Conservation (phyloP, 225 moss, liverwort and hornwort species). For the Physcomitrium patens region DNA sequence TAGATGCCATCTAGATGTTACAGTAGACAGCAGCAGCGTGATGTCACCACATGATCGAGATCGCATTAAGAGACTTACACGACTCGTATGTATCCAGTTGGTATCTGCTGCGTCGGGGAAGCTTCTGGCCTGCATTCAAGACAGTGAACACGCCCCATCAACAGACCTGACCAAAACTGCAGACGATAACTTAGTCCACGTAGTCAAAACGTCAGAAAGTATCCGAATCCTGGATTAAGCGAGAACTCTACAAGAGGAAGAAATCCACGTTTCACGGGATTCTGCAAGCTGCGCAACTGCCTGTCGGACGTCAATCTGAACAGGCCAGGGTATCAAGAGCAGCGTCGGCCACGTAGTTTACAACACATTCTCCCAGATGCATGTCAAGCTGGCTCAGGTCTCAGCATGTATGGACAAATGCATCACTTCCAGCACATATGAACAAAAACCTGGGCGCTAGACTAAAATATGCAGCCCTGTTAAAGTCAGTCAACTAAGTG, state of each 20-base stretch:
- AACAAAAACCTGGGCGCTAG: not conserved
- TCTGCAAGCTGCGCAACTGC: no score
- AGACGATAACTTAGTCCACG: not conserved
- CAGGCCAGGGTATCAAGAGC: no score
- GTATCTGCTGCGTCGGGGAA: constrained; percentile 53
- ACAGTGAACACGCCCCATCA: constrained; percentile 37
- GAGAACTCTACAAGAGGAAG: no score
- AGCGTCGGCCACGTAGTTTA: not conserved
- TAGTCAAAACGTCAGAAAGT: no score
- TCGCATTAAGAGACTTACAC: constrained; percentile 47
- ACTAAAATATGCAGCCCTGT: constrained; percentile 12
- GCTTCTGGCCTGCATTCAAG: constrained; percentile 56
- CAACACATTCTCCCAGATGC: not conserved
- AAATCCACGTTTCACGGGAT: no score
- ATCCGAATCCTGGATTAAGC: no score
- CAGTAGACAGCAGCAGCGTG: constrained; percentile 32
- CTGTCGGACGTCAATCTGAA: no score
- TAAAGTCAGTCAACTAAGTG: not conserved
- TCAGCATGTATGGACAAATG: not conserved
- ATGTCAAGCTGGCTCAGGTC: not conserved
- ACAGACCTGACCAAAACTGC: constrained; percentile 15
- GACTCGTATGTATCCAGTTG: constrained; percentile 60
- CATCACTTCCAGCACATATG: not conserved
- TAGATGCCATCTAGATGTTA: constrained; percentile 17
- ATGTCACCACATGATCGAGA: constrained; percentile 38